Conservation (phyloP, 306 rosid species). For the Pachyrhizus erosus region DNA sequence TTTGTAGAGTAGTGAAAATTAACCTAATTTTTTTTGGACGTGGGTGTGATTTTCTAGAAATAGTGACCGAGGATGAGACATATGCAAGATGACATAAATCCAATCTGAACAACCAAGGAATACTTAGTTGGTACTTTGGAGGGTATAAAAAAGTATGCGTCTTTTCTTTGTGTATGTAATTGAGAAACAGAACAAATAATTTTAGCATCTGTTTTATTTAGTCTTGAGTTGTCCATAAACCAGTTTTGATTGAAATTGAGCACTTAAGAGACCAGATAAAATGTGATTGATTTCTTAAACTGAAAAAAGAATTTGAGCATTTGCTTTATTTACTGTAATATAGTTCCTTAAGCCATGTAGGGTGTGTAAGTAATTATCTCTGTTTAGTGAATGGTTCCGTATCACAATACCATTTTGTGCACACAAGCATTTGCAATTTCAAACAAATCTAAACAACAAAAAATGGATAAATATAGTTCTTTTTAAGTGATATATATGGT, state of each 20-base stretch:
- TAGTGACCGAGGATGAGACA: not conserved
- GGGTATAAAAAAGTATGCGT: slow-evolving; percentile 15
- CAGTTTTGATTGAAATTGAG: not conserved
- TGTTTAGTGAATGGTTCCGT: not conserved
- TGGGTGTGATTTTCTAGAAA: slow-evolving; percentile 15
- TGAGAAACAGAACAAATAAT: not conserved
- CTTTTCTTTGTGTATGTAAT: slow-evolving; percentile 9
- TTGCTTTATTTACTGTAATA: not conserved
- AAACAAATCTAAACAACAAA: not conserved
- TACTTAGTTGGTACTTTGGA: not conserved
- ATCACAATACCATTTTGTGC: not conserved
- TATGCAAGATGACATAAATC: slow-evolving; percentile 26
- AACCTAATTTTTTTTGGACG: not conserved
- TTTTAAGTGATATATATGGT: not conserved
- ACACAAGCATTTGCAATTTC: not conserved
- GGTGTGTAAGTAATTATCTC: not conserved
- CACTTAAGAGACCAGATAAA: not conserved
- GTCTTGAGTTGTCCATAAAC: not conserved
- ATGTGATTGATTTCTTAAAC: not conserved
- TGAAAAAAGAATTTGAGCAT: not conserved
- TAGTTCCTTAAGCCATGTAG: not conserved
- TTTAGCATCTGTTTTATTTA: not conserved
- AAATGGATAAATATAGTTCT: not conserved
- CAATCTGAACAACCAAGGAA: slow-evolving; percentile 16
- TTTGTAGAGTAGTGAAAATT: not conserved